Percentiles rank a stretch among this genome's conserved stretches.
Conservation (phyloP, 495 filamentous ascomycete species). For the Trypethelium eluteriae region DNA sequence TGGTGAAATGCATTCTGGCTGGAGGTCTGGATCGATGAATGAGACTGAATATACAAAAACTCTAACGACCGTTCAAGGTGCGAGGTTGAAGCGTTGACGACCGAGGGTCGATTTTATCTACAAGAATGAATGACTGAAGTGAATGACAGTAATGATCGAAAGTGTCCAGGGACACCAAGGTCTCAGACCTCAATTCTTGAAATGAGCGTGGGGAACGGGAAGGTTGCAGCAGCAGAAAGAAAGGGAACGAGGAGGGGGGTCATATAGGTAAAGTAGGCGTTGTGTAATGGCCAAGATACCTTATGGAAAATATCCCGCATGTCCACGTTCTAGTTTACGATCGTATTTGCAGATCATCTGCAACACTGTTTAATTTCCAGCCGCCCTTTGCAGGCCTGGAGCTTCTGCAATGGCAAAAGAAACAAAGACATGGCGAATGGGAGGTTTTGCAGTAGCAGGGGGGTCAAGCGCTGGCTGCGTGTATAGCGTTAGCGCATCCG, state of each 20-base stretch:
- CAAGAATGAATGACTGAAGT: slow-evolving; percentile 11
- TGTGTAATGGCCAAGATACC: not conserved
- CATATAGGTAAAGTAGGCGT: slow-evolving; percentile 4
- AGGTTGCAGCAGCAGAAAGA: not conserved
- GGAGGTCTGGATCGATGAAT: not conserved
- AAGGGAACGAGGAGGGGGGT: not conserved
- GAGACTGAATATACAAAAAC: not conserved
- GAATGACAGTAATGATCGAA: slow-evolving; percentile 9
- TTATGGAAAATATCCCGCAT: not conserved
- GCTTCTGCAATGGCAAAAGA: not conserved
- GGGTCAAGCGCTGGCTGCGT: not conserved
- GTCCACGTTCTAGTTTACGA: not conserved
- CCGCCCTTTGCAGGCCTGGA: not conserved
- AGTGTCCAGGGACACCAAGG: not conserved
- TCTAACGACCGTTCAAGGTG: not conserved
- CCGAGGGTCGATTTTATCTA: not conserved
- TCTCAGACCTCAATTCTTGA: slow-evolving; percentile 11
- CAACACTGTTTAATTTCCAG: slow-evolving; percentile 12
- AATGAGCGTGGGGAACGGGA: slow-evolving; percentile 1
- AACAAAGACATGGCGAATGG: slow-evolving; percentile 1
- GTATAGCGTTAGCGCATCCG: not conserved
- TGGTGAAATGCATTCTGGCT: not conserved
- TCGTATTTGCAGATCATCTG: slow-evolving; percentile 7
- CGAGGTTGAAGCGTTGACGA: not conserved
- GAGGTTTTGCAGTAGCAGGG: not conserved